Evolutionary conservation across 345 rosid species (phyloP), one percentile per base, ranked within the genome.

Genomic region (Sonneratia caseolaris): DNA sequence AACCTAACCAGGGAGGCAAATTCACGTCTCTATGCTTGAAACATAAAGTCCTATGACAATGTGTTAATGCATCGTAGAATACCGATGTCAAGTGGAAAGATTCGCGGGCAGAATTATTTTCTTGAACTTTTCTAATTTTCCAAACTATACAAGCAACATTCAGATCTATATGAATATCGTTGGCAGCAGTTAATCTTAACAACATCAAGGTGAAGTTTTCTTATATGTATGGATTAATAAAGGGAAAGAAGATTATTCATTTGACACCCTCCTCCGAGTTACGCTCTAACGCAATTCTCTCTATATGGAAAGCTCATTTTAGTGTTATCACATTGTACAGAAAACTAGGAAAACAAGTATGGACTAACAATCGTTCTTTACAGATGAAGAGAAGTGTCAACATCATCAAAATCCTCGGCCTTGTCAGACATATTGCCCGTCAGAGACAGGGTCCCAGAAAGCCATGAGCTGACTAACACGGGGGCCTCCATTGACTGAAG

Each of bases 361-460:
- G 13, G 51, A 75, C n/a, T 14, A 10, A 3, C 32, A 21, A 2
- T 36, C 37, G 22, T n/a, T 18, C 19, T 73, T 81, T 76, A 89
- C 82, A 89, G 87, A 81, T 85, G 94, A 71, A 89, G 91, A 81
- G 94, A 89, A 55, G 94, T 89, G 73, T 89, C 94, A 5, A 89
- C 82, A 47, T 47, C 51, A 2, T 79, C 80, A 72, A 72, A 64
- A 71, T 59, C 76, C n/a, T 64, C 77, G 19, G 66, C 12, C 66
- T 62, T 62, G 51, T 47, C 51, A 2, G 15, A 47, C 51, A 47
- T 0, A 24, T 32, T 14, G 66, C 37, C 68, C 55, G 57, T 64
- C 68, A 53, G 24, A 4, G 73, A 38, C 21, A 53, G 37, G 42
- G 76, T 66, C 64, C 67, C 75, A 4, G 36, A 7, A 3, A 78